phyloP scores from a whole-genome alignment of 2,329 filamentous ascomycete species.

The Chalara sp. region DNA sequence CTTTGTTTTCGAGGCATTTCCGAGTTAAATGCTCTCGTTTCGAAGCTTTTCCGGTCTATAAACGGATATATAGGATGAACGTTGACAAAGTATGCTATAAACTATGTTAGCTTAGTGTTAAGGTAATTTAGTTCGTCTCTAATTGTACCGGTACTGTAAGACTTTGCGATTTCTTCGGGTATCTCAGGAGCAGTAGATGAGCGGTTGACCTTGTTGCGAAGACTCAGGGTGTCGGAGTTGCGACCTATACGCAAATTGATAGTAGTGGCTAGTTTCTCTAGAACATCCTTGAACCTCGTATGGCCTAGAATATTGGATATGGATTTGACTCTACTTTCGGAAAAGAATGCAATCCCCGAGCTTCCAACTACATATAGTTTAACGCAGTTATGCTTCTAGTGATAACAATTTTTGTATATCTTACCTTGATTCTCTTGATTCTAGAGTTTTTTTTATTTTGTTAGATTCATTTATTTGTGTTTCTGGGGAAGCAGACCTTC shows the following conservation, averaged over 20 bases:
- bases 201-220: not conserved
- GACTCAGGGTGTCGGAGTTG: not conserved
- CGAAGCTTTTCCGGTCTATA: constrained; percentile 31
- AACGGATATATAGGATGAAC: constrained; percentile 35
- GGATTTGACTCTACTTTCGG: constrained; percentile 26
- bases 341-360: constrained; percentile 29
- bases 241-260: constrained; percentile 4
- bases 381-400: not conserved
- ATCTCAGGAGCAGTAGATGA: constrained; percentile 2
- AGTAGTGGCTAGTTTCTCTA: constrained; percentile 12
- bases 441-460: not conserved
- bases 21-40: constrained; percentile 23
- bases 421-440: constrained; percentile 7
- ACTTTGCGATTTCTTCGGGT: constrained; percentile 2
- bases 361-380: constrained; percentile 10
- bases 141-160: constrained; percentile 2
- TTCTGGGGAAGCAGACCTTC: constrained; percentile 10
- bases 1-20: constrained; percentile 18
- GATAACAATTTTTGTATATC: not conserved
- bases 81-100: constrained; percentile 32
- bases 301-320: constrained; percentile 18
- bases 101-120: constrained; percentile 2
- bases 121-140: not conserved
- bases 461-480: not conserved
- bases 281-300: constrained; percentile 16